A percentile compares a stretch with the other conserved stretches of the same genome.
These are phyloP conservation scores for Mycena galericulata DNA, from an alignment of 768 basidiomycete species.

Conservation along the genomic window DNA sequence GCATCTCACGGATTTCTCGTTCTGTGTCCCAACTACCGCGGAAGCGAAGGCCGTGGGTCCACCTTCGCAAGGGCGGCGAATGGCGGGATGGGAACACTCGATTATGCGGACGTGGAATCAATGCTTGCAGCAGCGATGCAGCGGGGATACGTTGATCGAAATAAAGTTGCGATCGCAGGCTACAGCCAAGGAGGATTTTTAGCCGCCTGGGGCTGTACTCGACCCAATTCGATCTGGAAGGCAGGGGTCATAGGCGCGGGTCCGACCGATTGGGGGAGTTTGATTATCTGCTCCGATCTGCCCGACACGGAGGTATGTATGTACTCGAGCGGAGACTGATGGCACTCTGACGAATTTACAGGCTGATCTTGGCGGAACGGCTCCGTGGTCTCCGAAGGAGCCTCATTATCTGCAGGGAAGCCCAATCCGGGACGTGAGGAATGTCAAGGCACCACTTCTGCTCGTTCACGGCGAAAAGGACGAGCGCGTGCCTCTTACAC, in stretches of 20 bases:
- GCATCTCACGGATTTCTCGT: conserved; percentile 33
- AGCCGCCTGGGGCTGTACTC: conserved; percentile 30
- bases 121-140: conserved; percentile 30
- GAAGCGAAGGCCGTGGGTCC: conserved; percentile 28
- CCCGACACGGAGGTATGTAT: conserved; percentile 22
- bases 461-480: conserved; percentile 31
- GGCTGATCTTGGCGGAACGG: conserved; percentile 22
- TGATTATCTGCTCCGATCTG: conserved; percentile 22
- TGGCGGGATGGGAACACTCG: conserved; percentile 29
- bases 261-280: conserved; percentile 31
- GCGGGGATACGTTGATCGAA: conserved; percentile 18
- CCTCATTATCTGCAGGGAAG: conserved; percentile 25
- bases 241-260: conserved; percentile 27
- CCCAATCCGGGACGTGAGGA: conserved; percentile 31
- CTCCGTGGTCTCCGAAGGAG: conserved; percentile 23
- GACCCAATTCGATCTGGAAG: conserved; percentile 31
- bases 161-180: conserved; percentile 32
- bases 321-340: neutral
- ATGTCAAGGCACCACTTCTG: conserved; percentile 29
- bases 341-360: neutral
- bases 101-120: conserved; percentile 32
- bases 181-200: conserved; percentile 34
- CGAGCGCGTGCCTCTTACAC: conserved; percentile 28
- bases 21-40: conserved; percentile 31
- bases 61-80: conserved; percentile 19